These are phyloP conservation scores for Barbarea vulgaris DNA, from an alignment of 345 rosid genomes.

Conservation along the genomic window DNA sequence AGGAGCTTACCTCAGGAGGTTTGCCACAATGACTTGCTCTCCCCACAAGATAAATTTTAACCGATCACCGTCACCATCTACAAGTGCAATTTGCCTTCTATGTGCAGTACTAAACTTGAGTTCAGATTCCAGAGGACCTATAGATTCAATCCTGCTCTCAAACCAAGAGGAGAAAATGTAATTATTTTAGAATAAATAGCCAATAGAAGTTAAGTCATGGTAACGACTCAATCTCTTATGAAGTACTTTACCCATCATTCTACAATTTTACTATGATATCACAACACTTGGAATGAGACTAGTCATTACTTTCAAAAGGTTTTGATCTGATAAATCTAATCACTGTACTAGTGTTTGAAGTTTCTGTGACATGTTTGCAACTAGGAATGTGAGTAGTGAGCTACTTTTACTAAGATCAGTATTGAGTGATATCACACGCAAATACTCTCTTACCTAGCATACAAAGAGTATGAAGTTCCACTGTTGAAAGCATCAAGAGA, in stretches of 20 bases:
- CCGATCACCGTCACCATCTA: constrained; percentile 69
- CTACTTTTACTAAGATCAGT: constrained; percentile 21
- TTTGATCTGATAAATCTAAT: background rate
- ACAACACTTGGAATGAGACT: background rate
- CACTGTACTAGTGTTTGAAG: background rate
- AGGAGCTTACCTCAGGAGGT: constrained; percentile 76
- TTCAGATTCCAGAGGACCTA: constrained; percentile 67
- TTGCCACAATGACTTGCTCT: constrained; percentile 77
- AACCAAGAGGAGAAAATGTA: constrained; percentile 16
- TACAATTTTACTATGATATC: background rate
- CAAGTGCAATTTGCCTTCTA: constrained; percentile 67
- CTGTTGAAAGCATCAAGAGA: constrained; percentile 58
- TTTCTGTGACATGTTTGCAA: constrained; percentile 21
- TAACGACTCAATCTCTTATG: constrained; percentile 15
- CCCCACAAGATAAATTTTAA: constrained; percentile 86
- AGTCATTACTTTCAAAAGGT: constrained; percentile 15
- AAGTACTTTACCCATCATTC: constrained; percentile 14
- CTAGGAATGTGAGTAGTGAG: constrained; percentile 9
- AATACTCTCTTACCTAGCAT: constrained; percentile 62
- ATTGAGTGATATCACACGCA: constrained; percentile 10
- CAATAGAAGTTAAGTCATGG: constrained; percentile 7
- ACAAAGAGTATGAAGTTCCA: constrained; percentile 75
- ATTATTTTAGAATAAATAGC: background rate
- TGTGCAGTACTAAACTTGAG: constrained; percentile 53
- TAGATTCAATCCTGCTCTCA: constrained; percentile 77